Conservation (phyloP, 176 grass and related monocot species). For the Oryza coarctata region DNA sequence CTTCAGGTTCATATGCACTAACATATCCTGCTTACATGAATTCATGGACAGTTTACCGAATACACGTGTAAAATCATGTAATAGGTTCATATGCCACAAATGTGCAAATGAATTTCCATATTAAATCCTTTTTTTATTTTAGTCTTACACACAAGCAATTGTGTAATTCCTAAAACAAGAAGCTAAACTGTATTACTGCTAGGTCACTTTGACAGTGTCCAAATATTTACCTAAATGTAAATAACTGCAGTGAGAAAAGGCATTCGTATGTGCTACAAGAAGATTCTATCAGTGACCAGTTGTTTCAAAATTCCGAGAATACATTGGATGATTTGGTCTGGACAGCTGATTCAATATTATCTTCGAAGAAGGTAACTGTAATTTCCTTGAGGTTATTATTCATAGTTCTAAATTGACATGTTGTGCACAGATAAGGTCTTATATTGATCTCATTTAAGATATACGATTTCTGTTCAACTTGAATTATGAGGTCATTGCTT, state of each 20-base stretch:
- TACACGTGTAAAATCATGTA: neutral
- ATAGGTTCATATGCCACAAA: neutral
- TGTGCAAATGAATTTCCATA: neutral
- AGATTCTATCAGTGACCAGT: constrained; percentile 79
- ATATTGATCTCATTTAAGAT: constrained; percentile 18
- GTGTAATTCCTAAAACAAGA: too few species aligned
- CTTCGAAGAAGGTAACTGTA: constrained; percentile 69
- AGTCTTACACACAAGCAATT: too few species aligned
- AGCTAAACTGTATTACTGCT: neutral
- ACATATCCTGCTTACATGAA: neutral
- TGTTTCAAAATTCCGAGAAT: constrained; percentile 94
- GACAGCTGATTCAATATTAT: constrained; percentile 74
- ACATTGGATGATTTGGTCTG: constrained; percentile 84
- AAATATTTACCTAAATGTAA: constrained; percentile 23
- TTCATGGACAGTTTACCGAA: neutral
- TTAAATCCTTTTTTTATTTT: neutral
- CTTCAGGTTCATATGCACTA: neutral
- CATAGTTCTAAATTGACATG: constrained; percentile 2
- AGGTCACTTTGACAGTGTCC: neutral
- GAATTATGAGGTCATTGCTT: constrained; percentile 13
- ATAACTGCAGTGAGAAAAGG: constrained; percentile 51
- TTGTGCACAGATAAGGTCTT: constrained; percentile 3
- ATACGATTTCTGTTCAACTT: constrained; percentile 16
- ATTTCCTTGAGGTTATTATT: constrained; percentile 18
- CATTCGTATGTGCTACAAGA: constrained; percentile 84